phyloP scores from a whole-genome alignment of 345 rosid species.

The Carallia pectinifolia region DNA sequence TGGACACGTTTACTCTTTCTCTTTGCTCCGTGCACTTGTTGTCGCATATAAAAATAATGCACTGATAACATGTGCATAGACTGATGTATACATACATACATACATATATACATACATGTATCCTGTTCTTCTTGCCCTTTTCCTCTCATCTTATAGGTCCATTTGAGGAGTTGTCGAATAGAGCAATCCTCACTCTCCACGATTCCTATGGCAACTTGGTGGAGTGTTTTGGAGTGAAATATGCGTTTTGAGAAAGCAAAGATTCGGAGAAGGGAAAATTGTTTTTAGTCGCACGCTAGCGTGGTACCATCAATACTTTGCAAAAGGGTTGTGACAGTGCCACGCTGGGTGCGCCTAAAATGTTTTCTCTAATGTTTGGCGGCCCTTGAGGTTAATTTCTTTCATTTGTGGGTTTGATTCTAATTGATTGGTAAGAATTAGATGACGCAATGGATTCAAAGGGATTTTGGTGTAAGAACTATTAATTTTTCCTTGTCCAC shows the following conservation, averaged over 20 bases:
- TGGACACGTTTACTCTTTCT: too few relatives aligned
- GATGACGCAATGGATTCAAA: too few relatives aligned
- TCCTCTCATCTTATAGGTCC: neutral
- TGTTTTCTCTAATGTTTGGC: neutral
- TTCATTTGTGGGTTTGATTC: too few relatives aligned
- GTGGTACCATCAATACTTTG: constrained; percentile 26
- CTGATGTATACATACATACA: too few relatives aligned
- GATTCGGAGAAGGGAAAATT: neutral
- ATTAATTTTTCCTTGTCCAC: too few relatives aligned
- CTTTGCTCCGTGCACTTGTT: too few relatives aligned
- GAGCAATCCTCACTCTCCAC: constrained; percentile 15
- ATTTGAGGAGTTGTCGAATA: neutral
- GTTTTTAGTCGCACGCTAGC: constrained; percentile 24
- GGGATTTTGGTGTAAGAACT: too few relatives aligned
- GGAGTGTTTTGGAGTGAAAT: neutral
- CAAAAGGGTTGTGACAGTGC: constrained; percentile 23
- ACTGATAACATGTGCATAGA: too few relatives aligned
- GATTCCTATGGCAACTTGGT: neutral
- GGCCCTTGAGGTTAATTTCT: neutral
- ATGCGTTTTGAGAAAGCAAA: neutral
- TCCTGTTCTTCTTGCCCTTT: too few relatives aligned
- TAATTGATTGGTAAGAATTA: too few relatives aligned
- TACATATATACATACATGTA: too few relatives aligned
- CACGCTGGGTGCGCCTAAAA: constrained; percentile 40
- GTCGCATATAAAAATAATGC: too few relatives aligned